Evolutionary conservation across 2,329 filamentous ascomycete genomes (phyloP).

Genomic region (Periglandula ipomoeae): DNA sequence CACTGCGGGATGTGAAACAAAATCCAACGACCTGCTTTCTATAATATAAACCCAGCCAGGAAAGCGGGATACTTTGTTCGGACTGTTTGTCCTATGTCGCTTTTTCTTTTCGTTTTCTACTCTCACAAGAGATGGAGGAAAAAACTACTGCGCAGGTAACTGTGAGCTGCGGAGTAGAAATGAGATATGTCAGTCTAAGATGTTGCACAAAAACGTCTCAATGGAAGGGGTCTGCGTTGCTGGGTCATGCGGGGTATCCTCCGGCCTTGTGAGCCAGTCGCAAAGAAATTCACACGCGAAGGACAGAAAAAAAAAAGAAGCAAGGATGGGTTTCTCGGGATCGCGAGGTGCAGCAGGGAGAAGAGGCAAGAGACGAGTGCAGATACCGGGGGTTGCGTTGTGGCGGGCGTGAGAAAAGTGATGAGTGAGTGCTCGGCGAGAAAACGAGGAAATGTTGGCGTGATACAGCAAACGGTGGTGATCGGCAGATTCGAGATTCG

Average conservation of each 20-base stretch:
- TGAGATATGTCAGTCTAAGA: constrained; percentile 1
- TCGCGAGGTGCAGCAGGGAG: background rate
- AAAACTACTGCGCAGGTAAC: background rate
- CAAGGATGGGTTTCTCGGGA: background rate
- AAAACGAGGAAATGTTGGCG: background rate
- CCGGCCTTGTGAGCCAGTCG: background rate
- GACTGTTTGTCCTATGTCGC: background rate
- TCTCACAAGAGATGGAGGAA: background rate
- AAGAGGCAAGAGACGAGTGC: background rate
- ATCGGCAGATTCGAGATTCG: too few relatives aligned
- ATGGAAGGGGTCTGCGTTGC: background rate
- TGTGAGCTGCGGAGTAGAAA: background rate
- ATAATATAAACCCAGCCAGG: background rate
- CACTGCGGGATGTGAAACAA: background rate
- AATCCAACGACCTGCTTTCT: background rate
- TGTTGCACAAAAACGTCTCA: constrained; percentile 1
- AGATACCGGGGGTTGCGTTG: background rate
- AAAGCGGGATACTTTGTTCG: background rate
- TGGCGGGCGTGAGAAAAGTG: background rate
- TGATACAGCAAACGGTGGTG: background rate
- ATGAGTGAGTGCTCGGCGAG: background rate
- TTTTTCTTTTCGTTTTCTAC: background rate
- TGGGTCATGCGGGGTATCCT: background rate
- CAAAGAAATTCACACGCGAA: background rate
- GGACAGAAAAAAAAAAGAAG: background rate